Evolutionary conservation across 2,329 filamentous ascomycete species (phyloP).

Genomic region (Aaosphaeria arxii): DNA sequence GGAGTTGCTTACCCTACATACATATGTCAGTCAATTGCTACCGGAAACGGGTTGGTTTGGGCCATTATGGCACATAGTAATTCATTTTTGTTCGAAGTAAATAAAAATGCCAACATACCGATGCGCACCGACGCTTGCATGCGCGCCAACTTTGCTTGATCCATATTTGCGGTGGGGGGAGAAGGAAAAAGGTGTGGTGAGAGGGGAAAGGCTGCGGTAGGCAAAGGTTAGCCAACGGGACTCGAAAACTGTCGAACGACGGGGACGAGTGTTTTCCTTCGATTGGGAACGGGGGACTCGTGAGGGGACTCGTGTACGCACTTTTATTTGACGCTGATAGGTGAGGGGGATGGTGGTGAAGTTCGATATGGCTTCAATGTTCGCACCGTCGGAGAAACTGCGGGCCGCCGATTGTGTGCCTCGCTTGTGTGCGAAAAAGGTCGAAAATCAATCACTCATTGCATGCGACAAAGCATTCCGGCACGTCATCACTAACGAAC

Average conservation of each 20-base stretch:
- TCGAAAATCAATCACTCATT: constrained; percentile 4
- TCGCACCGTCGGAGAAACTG: constrained; percentile 14
- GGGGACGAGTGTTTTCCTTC: no score
- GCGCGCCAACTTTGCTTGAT: constrained; percentile 45
- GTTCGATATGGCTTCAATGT: constrained; percentile 15
- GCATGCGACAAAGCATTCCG: no score
- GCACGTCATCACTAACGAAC: no score
- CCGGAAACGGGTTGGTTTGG: background rate
- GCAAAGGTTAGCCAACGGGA: background rate
- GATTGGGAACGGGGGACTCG: background rate
- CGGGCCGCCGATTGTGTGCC: constrained; percentile 15
- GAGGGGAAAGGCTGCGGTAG: constrained; percentile 7
- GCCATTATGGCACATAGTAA: no score
- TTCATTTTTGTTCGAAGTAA: no score
- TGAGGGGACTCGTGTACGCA: constrained; percentile 5
- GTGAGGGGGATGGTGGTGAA: constrained; percentile 7
- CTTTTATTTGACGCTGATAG: constrained; percentile 6
- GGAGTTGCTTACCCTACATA: constrained; percentile 28
- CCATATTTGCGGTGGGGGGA: constrained; percentile 40
- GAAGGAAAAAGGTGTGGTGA: constrained; percentile 11
- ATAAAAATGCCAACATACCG: constrained; percentile 31
- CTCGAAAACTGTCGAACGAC: background rate
- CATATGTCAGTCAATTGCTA: constrained; percentile 15
- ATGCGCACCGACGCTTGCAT: constrained; percentile 45
- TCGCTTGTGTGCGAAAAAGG: constrained; percentile 8